A percentile compares a stretch with the other conserved stretches of the same genome.
Evolutionary conservation across 768 basidiomycete genomes (phyloP).

Genomic region (Lenzites betulinus): DNA sequence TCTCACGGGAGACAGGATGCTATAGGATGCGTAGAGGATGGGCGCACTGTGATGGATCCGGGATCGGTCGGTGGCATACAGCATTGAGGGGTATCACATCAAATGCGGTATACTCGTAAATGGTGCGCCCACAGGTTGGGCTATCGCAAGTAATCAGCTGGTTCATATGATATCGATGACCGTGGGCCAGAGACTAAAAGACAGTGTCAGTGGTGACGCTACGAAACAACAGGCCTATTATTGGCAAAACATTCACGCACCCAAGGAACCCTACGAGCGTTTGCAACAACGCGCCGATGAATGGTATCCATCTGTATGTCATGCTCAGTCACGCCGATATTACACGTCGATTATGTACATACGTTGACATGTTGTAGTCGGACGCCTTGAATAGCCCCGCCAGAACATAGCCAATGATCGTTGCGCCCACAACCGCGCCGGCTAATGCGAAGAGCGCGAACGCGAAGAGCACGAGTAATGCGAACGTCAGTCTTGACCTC

Average conservation of each 20-base stretch:
- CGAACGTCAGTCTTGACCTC: slow-evolving; percentile 42
- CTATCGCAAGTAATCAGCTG: neutral
- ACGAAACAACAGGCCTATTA: neutral
- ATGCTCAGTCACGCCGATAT: neutral
- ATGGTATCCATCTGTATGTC: slow-evolving; percentile 43
- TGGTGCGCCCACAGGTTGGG: neutral
- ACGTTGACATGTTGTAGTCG: slow-evolving; percentile 45
- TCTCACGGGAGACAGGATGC: neutral
- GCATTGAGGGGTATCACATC: slow-evolving; percentile 7
- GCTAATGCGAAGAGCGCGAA: slow-evolving; percentile 38
- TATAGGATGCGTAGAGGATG: neutral
- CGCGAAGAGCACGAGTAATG: slow-evolving; percentile 41
- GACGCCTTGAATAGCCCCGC: slow-evolving; percentile 41
- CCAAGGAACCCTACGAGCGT: slow-evolving; percentile 43
- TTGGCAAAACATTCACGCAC: slow-evolving; percentile 27
- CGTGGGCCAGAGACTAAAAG: slow-evolving; percentile 43
- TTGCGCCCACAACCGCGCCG: slow-evolving; percentile 42
- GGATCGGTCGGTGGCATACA: neutral
- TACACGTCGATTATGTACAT: slow-evolving; percentile 11
- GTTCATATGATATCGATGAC: slow-evolving; percentile 43
- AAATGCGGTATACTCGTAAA: slow-evolving; percentile 5
- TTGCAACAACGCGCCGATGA: slow-evolving; percentile 44
- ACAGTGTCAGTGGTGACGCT: neutral
- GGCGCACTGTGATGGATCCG: neutral
- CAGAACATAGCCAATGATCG: slow-evolving; percentile 42